Evolutionary conservation across 1,139 yeast species (phyloP).

Genomic region (Meyerozyma smithsonii): DNA sequence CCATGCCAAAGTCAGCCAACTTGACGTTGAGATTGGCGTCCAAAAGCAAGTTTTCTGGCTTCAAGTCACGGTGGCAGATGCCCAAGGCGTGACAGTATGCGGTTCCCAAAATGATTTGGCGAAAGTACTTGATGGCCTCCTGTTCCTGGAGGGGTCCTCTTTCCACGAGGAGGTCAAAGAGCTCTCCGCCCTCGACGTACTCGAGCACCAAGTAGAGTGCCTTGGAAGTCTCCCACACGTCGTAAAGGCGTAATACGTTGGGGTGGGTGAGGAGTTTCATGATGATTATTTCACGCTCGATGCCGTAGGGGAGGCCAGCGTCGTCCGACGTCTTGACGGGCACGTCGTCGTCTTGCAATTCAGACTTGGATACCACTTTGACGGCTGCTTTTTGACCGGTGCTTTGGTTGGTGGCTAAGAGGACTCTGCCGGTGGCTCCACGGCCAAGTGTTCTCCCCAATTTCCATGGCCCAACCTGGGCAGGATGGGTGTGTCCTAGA

Average conservation of each 20-base stretch:
- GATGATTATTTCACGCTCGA: conserved; percentile 76
- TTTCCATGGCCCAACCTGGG: conserved; percentile 72
- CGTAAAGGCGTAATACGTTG: conserved; percentile 69
- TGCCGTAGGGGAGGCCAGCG: conserved; percentile 68
- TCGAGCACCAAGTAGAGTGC: conserved; percentile 71
- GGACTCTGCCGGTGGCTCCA: conserved; percentile 79
- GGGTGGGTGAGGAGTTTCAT: conserved; percentile 78
- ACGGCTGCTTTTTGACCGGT: conserved; percentile 80
- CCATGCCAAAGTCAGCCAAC: conserved; percentile 86
- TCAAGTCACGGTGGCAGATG: conserved; percentile 76
- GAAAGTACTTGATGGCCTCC: conserved; percentile 70
- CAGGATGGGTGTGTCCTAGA: conserved; percentile 36
- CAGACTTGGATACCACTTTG: conserved; percentile 70
- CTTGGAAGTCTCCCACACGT: conserved; percentile 80
- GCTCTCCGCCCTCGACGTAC: conserved; percentile 81
- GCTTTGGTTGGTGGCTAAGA: conserved; percentile 62
- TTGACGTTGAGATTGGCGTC: conserved; percentile 67
- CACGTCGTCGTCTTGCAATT: conserved; percentile 38
- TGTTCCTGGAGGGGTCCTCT: conserved; percentile 75
- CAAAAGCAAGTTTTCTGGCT: conserved; percentile 70
- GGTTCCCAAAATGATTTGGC: conserved; percentile 71
- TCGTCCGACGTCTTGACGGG: conserved; percentile 34
- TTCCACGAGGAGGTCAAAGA: conserved; percentile 70
- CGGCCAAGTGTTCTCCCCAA: conserved; percentile 75
- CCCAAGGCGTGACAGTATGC: conserved; percentile 82